Conservation (phyloP, 2,329 filamentous ascomycete species). For the Pseudocercospora fuligena region DNA sequence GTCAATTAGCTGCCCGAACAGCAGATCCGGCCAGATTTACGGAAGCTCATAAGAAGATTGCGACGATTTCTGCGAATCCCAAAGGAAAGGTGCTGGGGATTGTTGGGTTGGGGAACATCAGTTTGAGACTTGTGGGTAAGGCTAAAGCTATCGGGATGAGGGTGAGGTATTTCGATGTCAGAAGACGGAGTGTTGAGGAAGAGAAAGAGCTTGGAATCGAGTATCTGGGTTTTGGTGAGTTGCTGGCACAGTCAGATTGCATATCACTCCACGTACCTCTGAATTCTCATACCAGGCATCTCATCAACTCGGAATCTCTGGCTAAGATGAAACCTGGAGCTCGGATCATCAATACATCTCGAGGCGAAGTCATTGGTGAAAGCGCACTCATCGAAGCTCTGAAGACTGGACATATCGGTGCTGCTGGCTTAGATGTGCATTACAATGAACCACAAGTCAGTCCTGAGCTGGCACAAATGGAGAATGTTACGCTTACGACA, state of each 20-base stretch:
- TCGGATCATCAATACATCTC: slow-evolving; percentile 6
- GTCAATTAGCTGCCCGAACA: slow-evolving; percentile 59
- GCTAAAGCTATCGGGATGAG: neutral
- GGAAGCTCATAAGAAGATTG: slow-evolving; percentile 64
- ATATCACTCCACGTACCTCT: slow-evolving; percentile 7
- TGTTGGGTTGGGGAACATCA: slow-evolving; percentile 2
- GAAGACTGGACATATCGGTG: slow-evolving; percentile 1
- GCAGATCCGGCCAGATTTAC: slow-evolving; percentile 53
- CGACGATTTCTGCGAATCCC: slow-evolving; percentile 52
- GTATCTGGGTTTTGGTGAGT: neutral
- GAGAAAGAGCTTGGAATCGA: neutral
- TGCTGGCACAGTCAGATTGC: neutral
- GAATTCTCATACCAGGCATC: neutral
- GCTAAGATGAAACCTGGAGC: neutral
- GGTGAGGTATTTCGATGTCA: neutral
- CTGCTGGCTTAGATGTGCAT: slow-evolving; percentile 11
- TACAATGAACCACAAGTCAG: slow-evolving; percentile 6
- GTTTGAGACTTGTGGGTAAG: neutral
- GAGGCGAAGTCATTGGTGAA: slow-evolving; percentile 10
- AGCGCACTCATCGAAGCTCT: neutral
- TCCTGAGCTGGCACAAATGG: slow-evolving; percentile 40
- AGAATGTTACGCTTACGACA: slow-evolving; percentile 45
- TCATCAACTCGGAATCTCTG: neutral
- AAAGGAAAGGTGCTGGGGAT: neutral
- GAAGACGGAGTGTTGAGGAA: neutral